A percentile compares a stretch with the other conserved stretches of the same genome.
Conservation (phyloP, 1,284 basidiomycete species). For the Golubevia sp. region DNA sequence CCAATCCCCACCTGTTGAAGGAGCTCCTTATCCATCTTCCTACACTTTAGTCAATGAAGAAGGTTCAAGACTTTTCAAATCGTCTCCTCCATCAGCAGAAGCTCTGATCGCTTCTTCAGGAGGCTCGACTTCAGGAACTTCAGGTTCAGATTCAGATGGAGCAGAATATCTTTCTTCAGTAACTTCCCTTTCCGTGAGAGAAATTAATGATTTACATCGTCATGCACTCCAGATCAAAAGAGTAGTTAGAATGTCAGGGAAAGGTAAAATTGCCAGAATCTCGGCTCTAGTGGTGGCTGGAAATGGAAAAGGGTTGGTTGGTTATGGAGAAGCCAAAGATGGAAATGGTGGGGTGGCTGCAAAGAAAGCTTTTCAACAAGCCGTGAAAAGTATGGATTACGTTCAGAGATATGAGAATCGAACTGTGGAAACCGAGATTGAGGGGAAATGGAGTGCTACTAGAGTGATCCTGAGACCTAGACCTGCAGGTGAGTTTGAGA, state of each 20-base stretch:
- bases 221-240: conserved; percentile 49
- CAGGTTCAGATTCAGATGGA: neutral
- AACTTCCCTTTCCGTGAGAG: conserved; percentile 40
- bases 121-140: neutral
- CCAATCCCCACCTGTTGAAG: neutral
- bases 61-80: conserved; percentile 2
- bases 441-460: conserved; percentile 49
- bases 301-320: conserved; percentile 54
- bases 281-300: conserved; percentile 54
- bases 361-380: conserved; percentile 54
- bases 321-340: conserved; percentile 57
- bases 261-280: conserved; percentile 54
- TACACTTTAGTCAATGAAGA: conserved; percentile 2
- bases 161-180: conserved; percentile 26
- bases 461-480: conserved; percentile 48
- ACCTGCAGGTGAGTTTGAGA: conserved; percentile 25
- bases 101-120: neutral
- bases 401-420: conserved; percentile 29
- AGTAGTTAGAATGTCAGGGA: conserved; percentile 54
- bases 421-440: conserved; percentile 46
- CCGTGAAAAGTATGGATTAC: conserved; percentile 52
- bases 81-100: neutral
- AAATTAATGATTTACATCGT: conserved; percentile 45
- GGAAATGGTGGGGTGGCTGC: conserved; percentile 43
- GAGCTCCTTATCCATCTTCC: neutral